These are phyloP conservation scores for Xerocomus minutiporus DNA, from an alignment of 1,284 basidiomycete species.

Conservation along the genomic window DNA sequence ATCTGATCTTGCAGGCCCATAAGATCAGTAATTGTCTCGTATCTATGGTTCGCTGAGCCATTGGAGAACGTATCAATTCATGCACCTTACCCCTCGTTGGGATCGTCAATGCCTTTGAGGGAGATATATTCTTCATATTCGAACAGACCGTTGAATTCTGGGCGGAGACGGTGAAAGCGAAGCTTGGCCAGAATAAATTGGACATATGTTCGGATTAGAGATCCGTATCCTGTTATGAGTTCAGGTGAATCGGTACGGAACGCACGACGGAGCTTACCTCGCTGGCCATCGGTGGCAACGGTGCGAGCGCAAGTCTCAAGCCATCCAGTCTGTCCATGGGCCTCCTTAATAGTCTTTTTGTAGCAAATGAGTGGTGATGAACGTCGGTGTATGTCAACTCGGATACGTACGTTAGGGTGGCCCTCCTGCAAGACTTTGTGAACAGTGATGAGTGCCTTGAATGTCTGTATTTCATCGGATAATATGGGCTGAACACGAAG, in stretches of 20 bases:
- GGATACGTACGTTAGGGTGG: constrained; percentile 74
- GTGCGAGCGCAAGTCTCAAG: constrained; percentile 92
- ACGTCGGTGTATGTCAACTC: not conserved
- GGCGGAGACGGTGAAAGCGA: constrained; percentile 87
- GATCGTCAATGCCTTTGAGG: constrained; percentile 93
- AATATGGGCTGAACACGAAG: constrained; percentile 92
- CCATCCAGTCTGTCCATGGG: constrained; percentile 94
- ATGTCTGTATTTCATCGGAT: constrained; percentile 92
- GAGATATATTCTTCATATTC: constrained; percentile 97
- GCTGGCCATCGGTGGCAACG: constrained; percentile 71
- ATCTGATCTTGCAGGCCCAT: constrained; percentile 97
- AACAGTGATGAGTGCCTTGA: constrained; percentile 93
- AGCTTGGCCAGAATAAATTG: constrained; percentile 93
- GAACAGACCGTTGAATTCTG: constrained; percentile 94
- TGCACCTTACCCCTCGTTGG: constrained; percentile 86
- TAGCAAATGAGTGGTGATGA: constrained; percentile 13
- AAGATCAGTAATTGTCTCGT: constrained; percentile 92
- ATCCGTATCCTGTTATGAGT: constrained; percentile 68
- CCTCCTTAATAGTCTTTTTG: constrained; percentile 85
- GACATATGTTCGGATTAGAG: constrained; percentile 90
- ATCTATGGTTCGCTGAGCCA: constrained; percentile 47
- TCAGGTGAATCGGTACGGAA: constrained; percentile 5
- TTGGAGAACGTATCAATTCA: constrained; percentile 3
- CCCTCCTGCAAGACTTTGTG: constrained; percentile 96
- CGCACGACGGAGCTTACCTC: constrained; percentile 48